These are phyloP conservation scores for Suhomyces canberraensis DNA, from an alignment of 805 yeast species.

Conservation along the genomic window DNA sequence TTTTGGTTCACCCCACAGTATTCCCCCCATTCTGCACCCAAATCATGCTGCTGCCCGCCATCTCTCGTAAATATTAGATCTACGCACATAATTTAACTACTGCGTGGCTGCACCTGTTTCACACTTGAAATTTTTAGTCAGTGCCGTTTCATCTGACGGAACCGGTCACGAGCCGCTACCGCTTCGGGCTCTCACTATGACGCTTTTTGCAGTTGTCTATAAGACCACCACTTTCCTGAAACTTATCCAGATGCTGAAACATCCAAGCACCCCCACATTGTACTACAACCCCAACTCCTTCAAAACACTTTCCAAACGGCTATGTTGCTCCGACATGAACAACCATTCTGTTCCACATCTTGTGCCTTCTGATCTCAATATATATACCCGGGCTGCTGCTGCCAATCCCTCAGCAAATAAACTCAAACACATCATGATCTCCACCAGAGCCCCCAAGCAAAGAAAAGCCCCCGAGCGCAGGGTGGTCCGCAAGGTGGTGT, in stretches of 20 bases:
- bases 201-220: too few relatives aligned
- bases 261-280: too few relatives aligned
- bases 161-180: background rate
- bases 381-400: background rate
- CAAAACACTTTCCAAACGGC: too few relatives aligned
- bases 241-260: too few relatives aligned
- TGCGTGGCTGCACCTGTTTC: background rate
- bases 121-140: background rate
- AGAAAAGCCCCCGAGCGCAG: background rate
- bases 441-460: constrained; percentile 1
- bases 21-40: too few relatives aligned
- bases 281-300: too few relatives aligned
- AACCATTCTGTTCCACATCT: too few relatives aligned
- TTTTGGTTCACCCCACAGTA: too few relatives aligned
- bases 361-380: background rate
- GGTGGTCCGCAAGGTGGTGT: constrained; percentile 27
- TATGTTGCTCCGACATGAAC: too few relatives aligned
- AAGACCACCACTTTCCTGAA: too few relatives aligned
- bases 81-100: background rate
- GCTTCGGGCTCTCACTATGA: too few relatives aligned
- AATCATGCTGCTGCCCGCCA: too few relatives aligned
- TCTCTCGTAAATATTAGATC: background rate
- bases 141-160: background rate
- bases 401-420: background rate
- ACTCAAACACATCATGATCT: background rate